Base-by-base conservation (phyloP, 2,329 filamentous ascomycete species). In the Xylaria sp. region DNA sequence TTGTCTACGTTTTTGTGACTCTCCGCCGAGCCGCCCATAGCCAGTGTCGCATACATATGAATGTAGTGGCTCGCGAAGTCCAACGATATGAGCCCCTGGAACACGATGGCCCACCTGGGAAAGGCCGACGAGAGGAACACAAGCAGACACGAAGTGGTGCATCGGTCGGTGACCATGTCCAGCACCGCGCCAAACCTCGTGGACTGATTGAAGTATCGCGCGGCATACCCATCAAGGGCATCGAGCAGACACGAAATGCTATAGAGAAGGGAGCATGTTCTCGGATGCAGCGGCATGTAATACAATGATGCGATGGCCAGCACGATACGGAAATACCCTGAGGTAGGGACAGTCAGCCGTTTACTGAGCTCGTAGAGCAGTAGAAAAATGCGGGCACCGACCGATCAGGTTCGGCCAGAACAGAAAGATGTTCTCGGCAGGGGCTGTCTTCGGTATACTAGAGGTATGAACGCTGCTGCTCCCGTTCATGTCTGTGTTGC, bases 241-340 rank as follows among this genome's bases (percentile, higher is more conserved):
- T 99, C 96, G 72, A 99, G 91, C 52, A 98, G 88, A 80, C 96
- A 98, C 30, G 95, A 98, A 67, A 99, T 84, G 78, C 91, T 95
- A 86, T 99, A 99, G 63, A 97, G 89, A 58, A 94, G 81, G 67
- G 93, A 94, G 83, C 95, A 98, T 43, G 94, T 97, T 76, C 95
- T 91, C n/a, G 95, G 95, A 80, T 99, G 96, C 62, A 98, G 89
- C 60, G 96, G 95, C 96, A 99, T 99, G 85, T 97, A 99, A 84
- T 98, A 97, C 73, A 99, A 90, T 32, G 96, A 97, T 56, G 92
- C 93, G 76, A 97, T 84, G 75, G 94, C 94, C 73, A 95, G 87
- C 71, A 95, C 83, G 77, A 96, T 91, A 76, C 93, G 90, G 66
- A 83, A 86, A 81, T 95, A 95, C 73, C 92, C 92, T 94, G 48